A percentile compares a stretch with the other conserved stretches of the same genome.
Conservation (phyloP, 257 asterid genomes). For the Solanum pimpinellifolium region DNA sequence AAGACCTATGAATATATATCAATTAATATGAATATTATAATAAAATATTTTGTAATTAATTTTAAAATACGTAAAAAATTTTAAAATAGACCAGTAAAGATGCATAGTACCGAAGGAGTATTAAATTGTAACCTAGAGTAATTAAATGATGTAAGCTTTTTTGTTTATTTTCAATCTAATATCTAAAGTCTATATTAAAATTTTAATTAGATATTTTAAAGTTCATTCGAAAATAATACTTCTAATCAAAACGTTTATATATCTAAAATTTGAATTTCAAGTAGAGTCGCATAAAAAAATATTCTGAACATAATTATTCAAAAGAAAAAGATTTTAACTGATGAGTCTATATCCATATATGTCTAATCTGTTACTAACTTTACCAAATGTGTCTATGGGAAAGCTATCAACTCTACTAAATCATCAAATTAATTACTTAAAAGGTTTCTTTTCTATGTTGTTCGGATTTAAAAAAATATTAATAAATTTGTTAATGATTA, state of each 20-base stretch:
- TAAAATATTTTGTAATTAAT: neutral
- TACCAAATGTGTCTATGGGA: neutral
- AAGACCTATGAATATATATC: neutral
- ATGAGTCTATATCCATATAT: neutral
- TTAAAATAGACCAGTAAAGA: neutral
- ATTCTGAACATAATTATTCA: neutral
- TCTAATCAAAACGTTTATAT: no score
- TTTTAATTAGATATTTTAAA: rapidly evolving
- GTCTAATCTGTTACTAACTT: neutral
- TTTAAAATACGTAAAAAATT: neutral
- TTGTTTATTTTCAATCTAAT: neutral
- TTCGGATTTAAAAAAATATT: no score
- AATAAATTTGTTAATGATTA: no score
- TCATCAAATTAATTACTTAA: neutral
- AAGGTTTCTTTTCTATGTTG: neutral
- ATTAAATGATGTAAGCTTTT: no score
- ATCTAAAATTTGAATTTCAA: no score
- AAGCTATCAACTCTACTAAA: neutral
- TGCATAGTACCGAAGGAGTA: neutral
- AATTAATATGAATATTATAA: neutral
- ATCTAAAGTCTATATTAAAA: no score
- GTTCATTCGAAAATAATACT: rapidly evolving
- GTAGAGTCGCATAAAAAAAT: neutral
- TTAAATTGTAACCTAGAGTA: neutral
- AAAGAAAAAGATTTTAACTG: neutral